These are phyloP conservation scores for Aegilops speltoides DNA, from an alignment of 176 grass and related monocot genomes.

Conservation along the genomic window DNA sequence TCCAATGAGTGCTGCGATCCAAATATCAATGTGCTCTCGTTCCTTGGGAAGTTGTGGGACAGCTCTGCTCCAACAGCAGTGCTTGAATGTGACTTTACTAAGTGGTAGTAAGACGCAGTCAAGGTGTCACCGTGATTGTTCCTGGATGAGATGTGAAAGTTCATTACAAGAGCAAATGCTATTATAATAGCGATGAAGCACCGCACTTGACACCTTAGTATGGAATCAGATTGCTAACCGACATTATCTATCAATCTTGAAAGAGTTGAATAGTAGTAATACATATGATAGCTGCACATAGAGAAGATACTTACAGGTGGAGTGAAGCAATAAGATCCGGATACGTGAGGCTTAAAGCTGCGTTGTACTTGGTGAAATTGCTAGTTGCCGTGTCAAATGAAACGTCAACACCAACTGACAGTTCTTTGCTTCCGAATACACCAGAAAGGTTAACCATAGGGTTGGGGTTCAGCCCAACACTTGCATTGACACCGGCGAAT, in stretches of 20 bases:
- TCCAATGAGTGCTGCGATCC: conserved; percentile 62
- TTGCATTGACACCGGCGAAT: conserved; percentile 61
- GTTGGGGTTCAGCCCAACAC: conserved; percentile 62
- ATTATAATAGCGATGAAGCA: background rate
- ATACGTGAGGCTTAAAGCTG: conserved; percentile 60
- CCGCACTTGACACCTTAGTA: background rate
- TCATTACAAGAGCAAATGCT: conserved; percentile 11
- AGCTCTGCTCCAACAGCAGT: conserved; percentile 74
- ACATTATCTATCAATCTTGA: background rate
- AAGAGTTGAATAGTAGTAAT: background rate
- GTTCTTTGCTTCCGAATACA: conserved; percentile 62
- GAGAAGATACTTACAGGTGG: conserved; percentile 59
- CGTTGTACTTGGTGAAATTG: conserved; percentile 80
- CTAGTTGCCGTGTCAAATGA: conserved; percentile 67
- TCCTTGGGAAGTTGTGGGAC: conserved; percentile 66
- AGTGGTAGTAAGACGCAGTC: conserved; percentile 74
- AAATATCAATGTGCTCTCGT: conserved; percentile 65
- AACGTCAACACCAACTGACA: conserved; percentile 72
- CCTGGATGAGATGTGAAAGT: conserved; percentile 37
- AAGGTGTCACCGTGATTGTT: conserved; percentile 74
- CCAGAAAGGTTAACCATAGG: conserved; percentile 75
- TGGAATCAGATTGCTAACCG: background rate
- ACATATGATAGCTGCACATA: background rate
- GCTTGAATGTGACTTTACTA: conserved; percentile 44
- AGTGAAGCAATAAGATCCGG: conserved; percentile 65